Evolutionary conservation across 2,329 filamentous ascomycete genomes (phyloP), one percentile per base, ranked within the genome.

Genomic region (Penicillium sp.): DNA sequence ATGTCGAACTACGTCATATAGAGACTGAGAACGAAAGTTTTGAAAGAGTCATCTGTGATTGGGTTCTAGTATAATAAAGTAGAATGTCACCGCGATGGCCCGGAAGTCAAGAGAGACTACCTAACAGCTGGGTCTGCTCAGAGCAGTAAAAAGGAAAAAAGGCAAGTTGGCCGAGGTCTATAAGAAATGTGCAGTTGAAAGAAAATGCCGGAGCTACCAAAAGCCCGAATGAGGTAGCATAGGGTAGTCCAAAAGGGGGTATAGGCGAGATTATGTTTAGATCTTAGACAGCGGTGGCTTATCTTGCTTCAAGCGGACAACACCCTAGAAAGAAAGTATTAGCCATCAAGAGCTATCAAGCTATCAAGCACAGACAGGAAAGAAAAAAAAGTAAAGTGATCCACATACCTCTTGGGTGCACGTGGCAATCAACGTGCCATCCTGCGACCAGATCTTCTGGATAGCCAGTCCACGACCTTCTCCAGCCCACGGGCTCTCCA

Each of bases 401-500:
- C 48, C 39, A 66, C 75, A 66, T 70, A 81, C 79, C 74, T 83
- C 81, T 71, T 83, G 81, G 2, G 76, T 76, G 67, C 81, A 83
- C 12, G 78, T 82, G 15, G 81, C 81, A 60, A 83, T 78, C 63
- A 83, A 69, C 4, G 71, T 72, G 5, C 81, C 81, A 63, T 81
- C 77, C 62, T 78, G 76, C 15, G 76, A 76, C 80, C 80, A 83
- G 55, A 83, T 80, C 66, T 77, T 77, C 69, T 82, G 81, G 57
- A 76, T 71, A 10, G 79, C 80, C 63, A 82, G 65, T 0, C 81
- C 81, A 50, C 81, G 75, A 12, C 79, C 81, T 60, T 81, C 79
- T 4, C 81, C 81, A 12, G 81, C 78, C 81, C 81, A 83, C 8
- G 81, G 80, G 54, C 78, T 81, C 57, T 79, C 75, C 74, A 80